A percentile compares a stretch with the other conserved stretches of the same genome.
These are phyloP conservation scores for Elasticomyces elasticus DNA, from an alignment of 495 filamentous ascomycete genomes.

Conservation along the genomic window DNA sequence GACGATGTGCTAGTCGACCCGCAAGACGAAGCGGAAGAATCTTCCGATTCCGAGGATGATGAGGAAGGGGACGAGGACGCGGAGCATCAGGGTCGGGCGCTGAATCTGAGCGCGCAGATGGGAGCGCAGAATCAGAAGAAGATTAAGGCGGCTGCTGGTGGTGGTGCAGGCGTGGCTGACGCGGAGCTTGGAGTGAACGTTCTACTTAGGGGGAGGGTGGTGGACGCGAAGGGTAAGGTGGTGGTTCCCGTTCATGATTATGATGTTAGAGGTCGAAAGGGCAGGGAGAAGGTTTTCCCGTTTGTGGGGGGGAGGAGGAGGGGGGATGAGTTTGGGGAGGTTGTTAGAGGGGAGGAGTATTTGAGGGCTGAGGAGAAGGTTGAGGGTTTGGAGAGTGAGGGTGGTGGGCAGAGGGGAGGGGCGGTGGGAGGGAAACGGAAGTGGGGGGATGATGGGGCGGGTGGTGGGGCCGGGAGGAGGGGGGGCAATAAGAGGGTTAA, in stretches of 20 bases:
- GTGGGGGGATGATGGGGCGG: conserved; percentile 60
- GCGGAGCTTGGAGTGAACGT: conserved; percentile 86
- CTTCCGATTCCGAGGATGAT: conserved; percentile 47
- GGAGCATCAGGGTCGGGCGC: conserved; percentile 81
- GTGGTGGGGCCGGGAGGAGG: conserved; percentile 20
- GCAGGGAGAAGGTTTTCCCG: conserved; percentile 86
- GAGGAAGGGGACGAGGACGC: conserved; percentile 75
- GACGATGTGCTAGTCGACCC: conserved; percentile 70
- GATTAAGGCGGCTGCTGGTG: conserved; percentile 57
- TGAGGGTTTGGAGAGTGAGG: conserved; percentile 49
- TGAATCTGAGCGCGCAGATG: conserved; percentile 76
- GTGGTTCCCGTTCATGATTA: conserved; percentile 79
- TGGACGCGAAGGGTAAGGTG: not conserved
- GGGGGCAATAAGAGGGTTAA: conserved; percentile 4
- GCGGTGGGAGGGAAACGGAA: conserved; percentile 85
- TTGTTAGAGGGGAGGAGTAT: conserved; percentile 88
- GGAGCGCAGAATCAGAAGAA: conserved; percentile 50
- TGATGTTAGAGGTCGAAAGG: conserved; percentile 86
- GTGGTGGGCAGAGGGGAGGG: conserved; percentile 31
- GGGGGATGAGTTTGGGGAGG: conserved; percentile 83
- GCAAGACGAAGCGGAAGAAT: conserved; percentile 49
- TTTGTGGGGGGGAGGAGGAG: conserved; percentile 70
- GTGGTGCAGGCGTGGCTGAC: conserved; percentile 55
- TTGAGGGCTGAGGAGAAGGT: conserved; percentile 82
- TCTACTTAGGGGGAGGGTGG: conserved; percentile 69